phyloP scores from a whole-genome alignment of 768 basidiomycete genomes.

The Suillus variegatus region DNA sequence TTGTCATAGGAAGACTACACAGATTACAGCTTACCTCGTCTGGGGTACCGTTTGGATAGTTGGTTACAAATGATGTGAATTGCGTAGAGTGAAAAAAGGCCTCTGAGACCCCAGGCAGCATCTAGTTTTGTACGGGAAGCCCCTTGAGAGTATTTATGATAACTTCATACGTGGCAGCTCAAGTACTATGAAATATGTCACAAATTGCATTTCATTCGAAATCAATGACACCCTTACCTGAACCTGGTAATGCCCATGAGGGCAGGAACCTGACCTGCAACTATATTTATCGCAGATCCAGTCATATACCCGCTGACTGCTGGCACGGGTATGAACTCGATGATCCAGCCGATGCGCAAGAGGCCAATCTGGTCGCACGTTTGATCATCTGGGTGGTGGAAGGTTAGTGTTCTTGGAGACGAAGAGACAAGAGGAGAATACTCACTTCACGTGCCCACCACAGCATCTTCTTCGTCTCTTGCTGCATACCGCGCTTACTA shows the following conservation, averaged over 20 bases:
- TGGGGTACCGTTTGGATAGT: too few species aligned
- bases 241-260: too few species aligned
- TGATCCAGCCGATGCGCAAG: too few species aligned
- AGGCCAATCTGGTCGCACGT: slow-evolving; percentile 52
- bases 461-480: slow-evolving; percentile 84
- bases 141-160: slow-evolving; percentile 93
- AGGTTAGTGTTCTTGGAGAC: neutral
- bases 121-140: slow-evolving; percentile 68
- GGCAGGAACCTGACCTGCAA: too few species aligned
- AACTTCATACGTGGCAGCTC: slow-evolving; percentile 81
- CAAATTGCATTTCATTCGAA: slow-evolving; percentile 3
- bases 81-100: too few species aligned
- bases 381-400: slow-evolving; percentile 64
- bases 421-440: neutral
- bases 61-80: too few species aligned
- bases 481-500: slow-evolving; percentile 68
- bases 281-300: too few species aligned
- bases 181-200: slow-evolving; percentile 54
- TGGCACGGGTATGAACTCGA: too few species aligned
- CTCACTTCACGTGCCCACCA: slow-evolving; percentile 93
- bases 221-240: slow-evolving; percentile 22
- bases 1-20: too few species aligned
- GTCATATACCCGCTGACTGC: too few species aligned
- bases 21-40: too few species aligned
- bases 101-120: too few species aligned